Evolutionary conservation across 163 green algal species (phyloP), one percentile per base, ranked within the genome.

Genomic region (Smithsoniella earleae): DNA sequence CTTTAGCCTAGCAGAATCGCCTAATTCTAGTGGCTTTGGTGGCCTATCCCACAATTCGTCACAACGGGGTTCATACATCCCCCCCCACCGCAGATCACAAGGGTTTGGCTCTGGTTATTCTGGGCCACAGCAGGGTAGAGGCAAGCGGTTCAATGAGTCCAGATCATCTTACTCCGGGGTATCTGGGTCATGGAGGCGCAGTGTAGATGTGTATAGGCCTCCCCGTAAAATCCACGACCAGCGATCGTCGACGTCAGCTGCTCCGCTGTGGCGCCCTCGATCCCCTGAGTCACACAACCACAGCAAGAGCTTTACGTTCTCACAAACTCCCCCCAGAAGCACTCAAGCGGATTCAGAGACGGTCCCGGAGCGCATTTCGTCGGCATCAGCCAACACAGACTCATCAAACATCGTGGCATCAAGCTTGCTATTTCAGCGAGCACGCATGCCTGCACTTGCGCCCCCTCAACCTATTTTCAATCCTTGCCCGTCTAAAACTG

Each of bases 391-490:
- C 13, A 49, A 10, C 40, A 49, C 13, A 13, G 40, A 49, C 40
- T 49, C 40, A 13, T 49, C 10, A 13, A 10, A 13, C 40, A 10
- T 49, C 10, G 40, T 13, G 10, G 40, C 40, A 49, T 49, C 58
- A 33, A 69, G 58, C 58, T 45, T 43, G 58, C 58, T 69, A n/a
- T 69, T 69, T 31, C 18, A 69, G 58, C 58, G 30, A n/a, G 58
- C 58, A 10, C 10, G 40, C 10, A 13, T 49, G 40, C 10, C 10
- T 49, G 10, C 40, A 13, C 40, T 13, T 49, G 40, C 13, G 40
- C 40, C 40, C 40, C 13, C 40, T 13, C 10, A 10, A 22, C 40
- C 40, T 13, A 49, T 10, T 49, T 10, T 22, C 40, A 49, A 13
- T 13, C n/a, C n/a, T n/a, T n/a, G n/a, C n/a, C n/a, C n/a, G n/a